phyloP scores from a whole-genome alignment of 2,329 filamentous ascomycete genomes.

The Aspergillus brasiliensis region DNA sequence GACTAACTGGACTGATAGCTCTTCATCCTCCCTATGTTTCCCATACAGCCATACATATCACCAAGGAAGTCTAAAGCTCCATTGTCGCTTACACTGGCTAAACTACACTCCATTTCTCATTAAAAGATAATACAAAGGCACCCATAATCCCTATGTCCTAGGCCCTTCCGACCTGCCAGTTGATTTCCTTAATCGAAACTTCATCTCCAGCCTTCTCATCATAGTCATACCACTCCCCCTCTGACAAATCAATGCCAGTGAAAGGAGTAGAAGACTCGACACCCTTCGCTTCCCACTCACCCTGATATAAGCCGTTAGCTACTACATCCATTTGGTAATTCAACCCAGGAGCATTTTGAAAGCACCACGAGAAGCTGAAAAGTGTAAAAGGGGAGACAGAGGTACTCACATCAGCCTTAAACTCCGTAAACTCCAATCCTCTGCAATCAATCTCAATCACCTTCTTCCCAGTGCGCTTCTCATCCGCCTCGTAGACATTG shows the following conservation, averaged over 20 bases:
- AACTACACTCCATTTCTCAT: background rate
- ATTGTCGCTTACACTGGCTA: background rate
- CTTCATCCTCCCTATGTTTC: background rate
- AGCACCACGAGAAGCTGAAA: background rate
- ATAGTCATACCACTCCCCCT: conserved; percentile 98
- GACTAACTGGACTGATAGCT: background rate
- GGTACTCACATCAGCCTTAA: conserved; percentile 75
- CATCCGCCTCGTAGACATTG: conserved; percentile 60
- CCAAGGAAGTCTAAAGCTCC: background rate
- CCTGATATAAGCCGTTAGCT: conserved; percentile 53
- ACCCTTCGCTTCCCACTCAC: conserved; percentile 86
- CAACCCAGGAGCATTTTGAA: background rate
- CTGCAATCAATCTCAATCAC: conserved; percentile 92
- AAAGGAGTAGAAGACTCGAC: conserved; percentile 81
- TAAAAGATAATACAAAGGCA: background rate
- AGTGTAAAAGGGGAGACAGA: background rate
- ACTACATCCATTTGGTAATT: no score
- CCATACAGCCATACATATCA: background rate
- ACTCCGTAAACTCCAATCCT: conserved; percentile 87
- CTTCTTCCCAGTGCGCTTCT: conserved; percentile 67
- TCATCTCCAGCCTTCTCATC: conserved; percentile 92
- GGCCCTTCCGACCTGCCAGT: conserved; percentile 78
- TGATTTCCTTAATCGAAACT: conserved; percentile 86
- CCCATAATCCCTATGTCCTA: conserved; percentile 41
- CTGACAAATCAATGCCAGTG: conserved; percentile 73